These are phyloP conservation scores for Laguncularia racemosa DNA, from an alignment of 345 rosid species.

Conservation along the genomic window DNA sequence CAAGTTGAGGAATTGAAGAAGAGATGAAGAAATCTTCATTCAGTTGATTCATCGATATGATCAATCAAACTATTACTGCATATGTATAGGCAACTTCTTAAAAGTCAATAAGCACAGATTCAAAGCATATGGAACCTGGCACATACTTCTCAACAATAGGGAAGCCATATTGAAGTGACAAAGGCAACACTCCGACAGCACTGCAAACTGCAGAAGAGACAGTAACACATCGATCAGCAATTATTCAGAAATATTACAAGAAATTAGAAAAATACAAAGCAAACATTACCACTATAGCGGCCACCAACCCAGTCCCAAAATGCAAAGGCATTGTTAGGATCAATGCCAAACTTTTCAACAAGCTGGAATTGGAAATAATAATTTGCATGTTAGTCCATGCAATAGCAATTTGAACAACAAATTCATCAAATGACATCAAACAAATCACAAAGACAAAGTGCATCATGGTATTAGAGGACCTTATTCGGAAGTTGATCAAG, in stretches of 20 bases:
- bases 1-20: too few species aligned
- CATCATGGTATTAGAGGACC: too few species aligned
- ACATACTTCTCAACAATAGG: conserved; percentile 79
- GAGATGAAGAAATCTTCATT: too few species aligned
- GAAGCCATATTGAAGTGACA: conserved; percentile 92
- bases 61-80: too few species aligned
- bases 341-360: conserved; percentile 94
- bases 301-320: conserved; percentile 99
- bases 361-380: conserved; percentile 38
- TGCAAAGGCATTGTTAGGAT: conserved; percentile 94
- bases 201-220: conserved; percentile 72
- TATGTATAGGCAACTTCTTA: too few species aligned
- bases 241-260: too few species aligned
- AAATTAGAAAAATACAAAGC: neutral
- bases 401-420: neutral
- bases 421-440: neutral
- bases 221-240: too few species aligned
- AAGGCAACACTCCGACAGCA: conserved; percentile 95
- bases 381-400: too few species aligned
- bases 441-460: neutral
- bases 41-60: too few species aligned
- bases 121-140: neutral
- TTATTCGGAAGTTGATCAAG: too few species aligned
- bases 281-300: conserved; percentile 73
- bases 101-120: too few species aligned